phyloP scores from a whole-genome alignment of 129 eudicot species.

The Heracleum sosnowskyi region DNA sequence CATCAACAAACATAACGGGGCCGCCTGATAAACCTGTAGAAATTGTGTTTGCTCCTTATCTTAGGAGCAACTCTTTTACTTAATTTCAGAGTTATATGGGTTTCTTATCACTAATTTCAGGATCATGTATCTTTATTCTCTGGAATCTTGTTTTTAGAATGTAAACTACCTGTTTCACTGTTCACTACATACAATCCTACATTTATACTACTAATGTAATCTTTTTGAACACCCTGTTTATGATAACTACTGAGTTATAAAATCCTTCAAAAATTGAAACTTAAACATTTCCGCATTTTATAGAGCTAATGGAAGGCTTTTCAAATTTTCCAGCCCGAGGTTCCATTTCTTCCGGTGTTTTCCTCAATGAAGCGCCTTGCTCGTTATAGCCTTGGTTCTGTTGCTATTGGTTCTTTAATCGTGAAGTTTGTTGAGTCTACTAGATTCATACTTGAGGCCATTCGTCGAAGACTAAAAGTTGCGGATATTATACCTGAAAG shows the following conservation, averaged over 20 bases:
- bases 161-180: background rate
- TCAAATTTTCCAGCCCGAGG: slow-evolving; percentile 53
- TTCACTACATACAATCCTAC: background rate
- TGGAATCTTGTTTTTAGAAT: background rate
- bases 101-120: background rate
- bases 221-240: background rate
- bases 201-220: background rate
- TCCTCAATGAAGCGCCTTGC: slow-evolving; percentile 81
- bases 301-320: slow-evolving; percentile 3
- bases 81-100: background rate
- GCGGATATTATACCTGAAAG: slow-evolving; percentile 40
- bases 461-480: slow-evolving; percentile 64
- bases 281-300: background rate
- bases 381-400: slow-evolving; percentile 75
- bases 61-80: background rate
- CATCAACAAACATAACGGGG: background rate
- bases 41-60: background rate
- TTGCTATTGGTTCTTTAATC: slow-evolving; percentile 76
- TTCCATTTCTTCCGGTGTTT: slow-evolving; percentile 86
- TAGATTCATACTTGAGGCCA: slow-evolving; percentile 56
- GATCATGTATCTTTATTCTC: background rate
- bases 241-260: background rate
- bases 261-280: background rate
- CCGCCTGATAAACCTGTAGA: background rate
- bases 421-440: slow-evolving; percentile 71